Evolutionary conservation across 164 flowering plant genomes (phyloP), one percentile per base, ranked within the genome.

Genomic region (Vitis amurensis): DNA sequence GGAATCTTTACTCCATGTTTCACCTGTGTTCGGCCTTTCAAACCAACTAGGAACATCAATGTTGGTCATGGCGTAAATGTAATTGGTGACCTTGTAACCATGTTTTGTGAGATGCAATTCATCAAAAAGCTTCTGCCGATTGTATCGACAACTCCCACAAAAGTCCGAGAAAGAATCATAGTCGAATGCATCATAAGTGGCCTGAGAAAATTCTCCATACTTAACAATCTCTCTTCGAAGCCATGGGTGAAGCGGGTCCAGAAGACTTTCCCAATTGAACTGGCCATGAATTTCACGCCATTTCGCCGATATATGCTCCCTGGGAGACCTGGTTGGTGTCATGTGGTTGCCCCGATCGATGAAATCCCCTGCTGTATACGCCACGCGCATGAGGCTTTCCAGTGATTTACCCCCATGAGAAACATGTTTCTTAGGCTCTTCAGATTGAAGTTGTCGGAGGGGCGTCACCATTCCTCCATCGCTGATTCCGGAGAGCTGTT

Each of bases 51-150:
- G 84, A 23, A 84, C 68, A 9, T 82, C 83, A 1, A 81, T 63
- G n/a, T 74, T 80, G 1, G 88, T 73, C 84, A 74, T 80, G 52
- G 87, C 90, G 70, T 87, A 84, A 11, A 87, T 60, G 70, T 83
- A 80, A 48, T 76, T 81, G 14, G 66, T 75, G n/a, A 81, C 85
- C 4, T 58, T 56, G 60, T 87, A 87, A 1, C 85, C 85, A 68
- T 74, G 66, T 15, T 73, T 31, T 3, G 50, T 15, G 9, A 82
- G 78, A 11, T 78, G 81, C 11, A 87, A 37, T 53, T 79, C 64
- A 3, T 76, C 64, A 19, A 84, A 84, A 9, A 84, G 70, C 11
- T 59, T 73, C 19, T 66, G 9, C 4, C 55, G 64, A 9, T 69
- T 76, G 78, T 78, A 84, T 67, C 72, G 68, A 47, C 88, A 79